Conservation (phyloP, 129 eudicot genomes). For the Sambucus nigra region DNA sequence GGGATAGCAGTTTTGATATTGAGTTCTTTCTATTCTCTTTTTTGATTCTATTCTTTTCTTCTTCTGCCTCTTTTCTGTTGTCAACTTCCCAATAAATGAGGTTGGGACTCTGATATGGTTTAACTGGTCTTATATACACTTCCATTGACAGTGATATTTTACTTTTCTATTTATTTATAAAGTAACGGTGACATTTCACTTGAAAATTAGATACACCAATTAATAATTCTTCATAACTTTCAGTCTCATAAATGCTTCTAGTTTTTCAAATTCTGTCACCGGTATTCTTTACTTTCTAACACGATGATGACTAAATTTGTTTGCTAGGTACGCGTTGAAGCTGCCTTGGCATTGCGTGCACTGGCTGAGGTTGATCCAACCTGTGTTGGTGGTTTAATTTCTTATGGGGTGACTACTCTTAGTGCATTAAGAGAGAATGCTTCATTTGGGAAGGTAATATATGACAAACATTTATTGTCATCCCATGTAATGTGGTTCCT, state of each 20-base stretch:
- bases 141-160: not conserved
- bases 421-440: slow-evolving; percentile 78
- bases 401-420: slow-evolving; percentile 78
- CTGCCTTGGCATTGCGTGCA: slow-evolving; percentile 82
- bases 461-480: not conserved
- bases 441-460: slow-evolving; percentile 74
- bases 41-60: not conserved
- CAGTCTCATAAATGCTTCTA: not conserved
- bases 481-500: not conserved
- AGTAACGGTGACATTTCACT: no score
- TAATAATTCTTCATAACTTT: not conserved
- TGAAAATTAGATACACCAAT: not conserved
- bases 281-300: slow-evolving; percentile 11
- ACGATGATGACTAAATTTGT: slow-evolving; percentile 11
- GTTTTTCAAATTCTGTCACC: not conserved
- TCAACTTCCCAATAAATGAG: not conserved
- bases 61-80: not conserved
- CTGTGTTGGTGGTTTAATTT: slow-evolving; percentile 93
- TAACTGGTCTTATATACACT: not conserved
- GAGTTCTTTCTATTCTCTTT: not conserved
- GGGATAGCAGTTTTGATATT: not conserved
- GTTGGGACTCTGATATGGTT: not conserved
- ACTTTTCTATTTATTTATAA: no score
- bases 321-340: slow-evolving; percentile 82
- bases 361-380: slow-evolving; percentile 94